These are phyloP conservation scores for Aspergillus bertholletiae DNA, from an alignment of 495 filamentous ascomycete genomes.

Conservation along the genomic window DNA sequence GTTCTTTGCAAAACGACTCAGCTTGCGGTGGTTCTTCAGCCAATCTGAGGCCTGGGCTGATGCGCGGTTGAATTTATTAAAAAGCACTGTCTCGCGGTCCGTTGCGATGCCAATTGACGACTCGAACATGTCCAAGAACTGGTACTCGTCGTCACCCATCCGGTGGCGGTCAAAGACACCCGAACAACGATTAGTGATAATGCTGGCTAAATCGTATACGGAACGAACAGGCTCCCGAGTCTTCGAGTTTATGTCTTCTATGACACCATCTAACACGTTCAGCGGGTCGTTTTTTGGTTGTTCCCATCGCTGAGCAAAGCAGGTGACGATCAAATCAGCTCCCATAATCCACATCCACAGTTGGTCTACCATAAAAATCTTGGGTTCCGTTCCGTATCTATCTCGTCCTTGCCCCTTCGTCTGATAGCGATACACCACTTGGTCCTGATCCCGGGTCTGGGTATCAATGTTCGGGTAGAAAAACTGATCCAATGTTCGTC, in stretches of 20 bases:
- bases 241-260: slow-evolving; percentile 66
- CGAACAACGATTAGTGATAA: slow-evolving; percentile 63
- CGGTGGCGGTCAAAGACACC: slow-evolving; percentile 64
- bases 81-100: slow-evolving; percentile 60
- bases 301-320: slow-evolving; percentile 67
- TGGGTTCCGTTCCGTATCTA: slow-evolving; percentile 46
- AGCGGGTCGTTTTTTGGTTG: slow-evolving; percentile 66
- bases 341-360: slow-evolving; percentile 71
- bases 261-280: slow-evolving; percentile 63
- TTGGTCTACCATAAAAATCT: slow-evolving; percentile 75
- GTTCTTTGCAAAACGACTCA: slow-evolving; percentile 34
- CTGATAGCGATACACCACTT: slow-evolving; percentile 68
- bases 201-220: slow-evolving; percentile 61
- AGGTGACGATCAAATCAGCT: slow-evolving; percentile 60
- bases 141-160: slow-evolving; percentile 59
- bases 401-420: slow-evolving; percentile 28
- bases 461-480: slow-evolving; percentile 72
- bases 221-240: slow-evolving; percentile 60
- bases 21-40: slow-evolving; percentile 57
- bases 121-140: slow-evolving; percentile 74
- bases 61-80: slow-evolving; percentile 59
- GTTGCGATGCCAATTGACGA: slow-evolving; percentile 61
- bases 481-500: slow-evolving; percentile 67
- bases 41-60: slow-evolving; percentile 58
- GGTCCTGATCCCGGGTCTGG: slow-evolving; percentile 59